Evolutionary conservation across 805 yeast genomes (phyloP).

Genomic region (Naumovozyma baii): DNA sequence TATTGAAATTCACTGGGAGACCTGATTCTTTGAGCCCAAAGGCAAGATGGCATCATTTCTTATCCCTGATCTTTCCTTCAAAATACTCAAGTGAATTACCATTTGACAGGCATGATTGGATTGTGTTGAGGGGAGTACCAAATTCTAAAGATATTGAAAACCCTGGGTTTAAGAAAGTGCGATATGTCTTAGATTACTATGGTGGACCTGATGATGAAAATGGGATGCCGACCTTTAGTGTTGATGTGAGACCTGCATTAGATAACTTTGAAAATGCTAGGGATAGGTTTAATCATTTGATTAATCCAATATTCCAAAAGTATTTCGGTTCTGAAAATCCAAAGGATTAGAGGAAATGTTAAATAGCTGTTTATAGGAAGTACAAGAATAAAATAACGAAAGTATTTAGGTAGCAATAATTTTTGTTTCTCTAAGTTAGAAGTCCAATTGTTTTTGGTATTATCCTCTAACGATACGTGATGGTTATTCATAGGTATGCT

Average conservation of each 20-base stretch:
- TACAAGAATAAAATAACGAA: no score
- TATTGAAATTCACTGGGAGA: conserved; percentile 81
- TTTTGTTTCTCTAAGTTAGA: no score
- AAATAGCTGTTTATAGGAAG: no score
- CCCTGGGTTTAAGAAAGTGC: conserved; percentile 54
- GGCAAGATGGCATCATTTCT: conserved; percentile 55
- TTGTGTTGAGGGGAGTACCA: conserved; percentile 60
- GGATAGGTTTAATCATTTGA: conserved; percentile 65
- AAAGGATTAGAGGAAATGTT: background rate
- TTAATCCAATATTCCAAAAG: conserved; percentile 54
- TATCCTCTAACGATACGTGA: no score
- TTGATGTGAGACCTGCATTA: conserved; percentile 93
- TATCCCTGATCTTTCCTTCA: conserved; percentile 65
- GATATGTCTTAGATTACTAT: conserved; percentile 93
- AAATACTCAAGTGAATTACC: conserved; percentile 74
- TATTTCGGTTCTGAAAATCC: conserved; percentile 21
- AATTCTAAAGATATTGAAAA: conserved; percentile 23
- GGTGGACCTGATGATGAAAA: conserved; percentile 87
- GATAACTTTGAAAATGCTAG: conserved; percentile 53
- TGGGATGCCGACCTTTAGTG: conserved; percentile 82
- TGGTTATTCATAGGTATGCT: no score
- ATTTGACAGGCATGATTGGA: conserved; percentile 98
- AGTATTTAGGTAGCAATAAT: no score
- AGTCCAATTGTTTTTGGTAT: no score
- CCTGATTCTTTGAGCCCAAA: conserved; percentile 84